phyloP scores from a whole-genome alignment of 2,329 filamentous ascomycete genomes.

The Tricladium varicosporioides region DNA sequence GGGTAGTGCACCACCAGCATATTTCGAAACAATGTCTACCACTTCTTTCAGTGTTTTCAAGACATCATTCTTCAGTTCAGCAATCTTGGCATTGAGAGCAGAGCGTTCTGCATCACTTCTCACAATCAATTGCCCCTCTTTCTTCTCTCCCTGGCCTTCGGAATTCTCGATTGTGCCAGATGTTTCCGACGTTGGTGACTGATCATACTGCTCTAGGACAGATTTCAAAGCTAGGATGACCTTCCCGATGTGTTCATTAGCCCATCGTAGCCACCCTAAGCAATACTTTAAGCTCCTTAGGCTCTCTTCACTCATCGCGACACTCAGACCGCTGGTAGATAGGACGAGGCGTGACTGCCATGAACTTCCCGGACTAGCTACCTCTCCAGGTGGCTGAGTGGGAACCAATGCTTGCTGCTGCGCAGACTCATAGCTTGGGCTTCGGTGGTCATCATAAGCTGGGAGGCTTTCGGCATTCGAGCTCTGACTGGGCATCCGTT shows the following conservation, averaged over 20 bases:
- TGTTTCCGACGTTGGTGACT: conserved; percentile 38
- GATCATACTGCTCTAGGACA: conserved; percentile 78
- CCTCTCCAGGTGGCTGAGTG: conserved; percentile 31
- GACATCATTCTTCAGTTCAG: conserved; percentile 65
- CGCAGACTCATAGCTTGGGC: conserved; percentile 71
- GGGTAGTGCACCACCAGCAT: conserved; percentile 86
- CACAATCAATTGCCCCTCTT: conserved; percentile 24
- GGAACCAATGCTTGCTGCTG: conserved; percentile 34
- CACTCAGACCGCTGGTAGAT: conserved; percentile 84
- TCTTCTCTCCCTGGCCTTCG: conserved; percentile 16
- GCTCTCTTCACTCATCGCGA: conserved; percentile 88
- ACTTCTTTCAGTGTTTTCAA: conserved; percentile 78
- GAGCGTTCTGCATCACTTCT: conserved; percentile 28
- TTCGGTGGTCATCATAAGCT: conserved; percentile 77
- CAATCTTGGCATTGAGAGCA: conserved; percentile 48
- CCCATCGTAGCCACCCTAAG: conserved; percentile 74
- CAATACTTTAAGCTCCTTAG: conserved; percentile 83
- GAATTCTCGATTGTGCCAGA: conserved; percentile 27
- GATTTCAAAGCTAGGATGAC: conserved; percentile 72
- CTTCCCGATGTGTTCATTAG: conserved; percentile 76
- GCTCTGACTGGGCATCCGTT: conserved; percentile 28
- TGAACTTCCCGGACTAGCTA: conserved; percentile 31
- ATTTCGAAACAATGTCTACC: conserved; percentile 81
- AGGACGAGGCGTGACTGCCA: conserved; percentile 87
- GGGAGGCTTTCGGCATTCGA: conserved; percentile 70